Percentiles rank a stretch among this genome's conserved stretches.
These are phyloP conservation scores for Zizania latifolia DNA, from an alignment of 176 grass and related monocot species.

Conservation along the genomic window DNA sequence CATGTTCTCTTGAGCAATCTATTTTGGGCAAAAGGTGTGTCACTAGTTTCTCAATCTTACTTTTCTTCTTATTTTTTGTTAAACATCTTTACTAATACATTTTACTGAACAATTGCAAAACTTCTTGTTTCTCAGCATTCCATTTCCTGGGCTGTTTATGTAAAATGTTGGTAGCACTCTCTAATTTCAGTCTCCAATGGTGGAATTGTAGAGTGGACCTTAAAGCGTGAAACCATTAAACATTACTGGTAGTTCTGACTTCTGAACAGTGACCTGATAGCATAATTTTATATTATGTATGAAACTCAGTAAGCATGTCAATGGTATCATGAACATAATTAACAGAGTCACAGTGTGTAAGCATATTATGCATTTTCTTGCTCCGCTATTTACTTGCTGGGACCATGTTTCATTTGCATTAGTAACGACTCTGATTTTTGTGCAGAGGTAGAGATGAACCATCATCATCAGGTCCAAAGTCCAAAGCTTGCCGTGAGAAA, in stretches of 20 bases:
- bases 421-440: background rate
- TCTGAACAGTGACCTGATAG: too few species aligned
- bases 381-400: too few species aligned
- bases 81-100: background rate
- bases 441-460: constrained; percentile 47
- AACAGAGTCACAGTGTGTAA: too few species aligned
- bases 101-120: too few species aligned
- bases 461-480: constrained; percentile 45
- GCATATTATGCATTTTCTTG: background rate
- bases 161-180: too few species aligned
- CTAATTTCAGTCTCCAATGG: too few species aligned
- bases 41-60: background rate
- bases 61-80: background rate
- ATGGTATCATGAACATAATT: background rate
- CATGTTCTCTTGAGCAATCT: constrained; percentile 33
- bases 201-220: too few species aligned
- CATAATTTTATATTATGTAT: too few species aligned
- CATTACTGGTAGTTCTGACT: too few species aligned
- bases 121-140: too few species aligned
- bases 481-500: constrained; percentile 80
- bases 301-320: too few species aligned
- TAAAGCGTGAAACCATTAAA: background rate
- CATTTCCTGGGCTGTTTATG: too few species aligned
- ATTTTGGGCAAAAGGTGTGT: constrained; percentile 45
- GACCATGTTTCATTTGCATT: background rate